Evolutionary conservation across 148 eudicot species (phyloP).

Genomic region (Nepenthes mirabilis): DNA sequence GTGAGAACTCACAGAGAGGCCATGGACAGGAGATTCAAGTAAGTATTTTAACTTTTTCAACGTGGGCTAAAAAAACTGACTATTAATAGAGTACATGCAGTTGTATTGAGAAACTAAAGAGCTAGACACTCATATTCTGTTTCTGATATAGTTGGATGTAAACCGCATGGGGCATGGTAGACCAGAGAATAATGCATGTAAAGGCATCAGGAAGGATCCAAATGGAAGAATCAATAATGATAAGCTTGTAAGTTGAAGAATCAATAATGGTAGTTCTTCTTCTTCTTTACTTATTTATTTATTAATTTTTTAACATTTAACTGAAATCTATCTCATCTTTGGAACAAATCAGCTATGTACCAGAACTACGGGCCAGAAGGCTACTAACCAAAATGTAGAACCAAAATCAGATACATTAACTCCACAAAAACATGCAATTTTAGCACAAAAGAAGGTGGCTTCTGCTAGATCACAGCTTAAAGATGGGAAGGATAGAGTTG

Average conservation of each 20-base stretch:
- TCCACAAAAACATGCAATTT: slow-evolving; percentile 11
- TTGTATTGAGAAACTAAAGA: not conserved
- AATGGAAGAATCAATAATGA: slow-evolving; percentile 10
- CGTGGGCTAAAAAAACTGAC: too few species aligned
- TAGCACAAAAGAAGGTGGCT: not conserved
- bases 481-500: slow-evolving; percentile 7
- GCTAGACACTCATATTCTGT: not conserved
- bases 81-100: too few species aligned
- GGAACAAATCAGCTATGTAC: slow-evolving; percentile 15
- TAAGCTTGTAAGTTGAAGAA: slow-evolving; percentile 14
- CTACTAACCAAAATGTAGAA: slow-evolving; percentile 1
- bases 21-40: slow-evolving; percentile 10
- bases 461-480: slow-evolving; percentile 4
- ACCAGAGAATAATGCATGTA: slow-evolving; percentile 8
- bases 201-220: slow-evolving; percentile 11
- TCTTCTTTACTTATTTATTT: not conserved
- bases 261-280: not conserved
- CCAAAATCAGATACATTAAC: slow-evolving; percentile 10
- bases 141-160: not conserved
- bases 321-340: not conserved
- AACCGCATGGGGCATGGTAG: slow-evolving; percentile 12
- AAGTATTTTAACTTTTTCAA: not conserved
- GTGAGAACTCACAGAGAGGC: slow-evolving; percentile 19
- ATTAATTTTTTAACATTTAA: not conserved
- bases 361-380: slow-evolving; percentile 5